Base-by-base conservation (phyloP, 2,329 filamentous ascomycete genomes). In the Sarocladium kiliense region DNA sequence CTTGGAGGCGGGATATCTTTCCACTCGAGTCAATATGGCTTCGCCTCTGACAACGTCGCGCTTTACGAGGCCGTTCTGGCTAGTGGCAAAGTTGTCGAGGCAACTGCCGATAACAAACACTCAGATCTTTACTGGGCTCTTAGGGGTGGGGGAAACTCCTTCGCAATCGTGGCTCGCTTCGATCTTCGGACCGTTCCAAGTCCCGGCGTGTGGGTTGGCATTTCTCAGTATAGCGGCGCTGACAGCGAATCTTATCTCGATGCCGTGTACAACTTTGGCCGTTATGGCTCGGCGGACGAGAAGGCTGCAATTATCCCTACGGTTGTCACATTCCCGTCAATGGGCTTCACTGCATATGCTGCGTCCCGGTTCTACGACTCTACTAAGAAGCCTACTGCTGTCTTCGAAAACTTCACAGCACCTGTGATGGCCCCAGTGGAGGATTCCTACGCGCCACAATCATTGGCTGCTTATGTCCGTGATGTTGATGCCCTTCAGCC, bases 1-100 rank as follows among this genome's bases (percentile, higher is more conserved):
- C 58, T 59, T 39, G 58, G 58, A 12, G 58, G 58, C n/a, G 57
- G 64, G 9, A 55, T 62, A 12, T 37, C 60, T 53, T 62, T 63
- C 12, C 47, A 62, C 11, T 59, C 60, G 4, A 64, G 65, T 34
- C 62, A 64, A 27, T 60, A 64, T 26, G 66, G 66, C 23, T 64
- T 63, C 59, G 56, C 61, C 0, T 62, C 62, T 9, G 65, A 67
- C 37, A 65, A 65, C 21, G 63, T 69, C 0, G 36, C 62, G 23
- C 67, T 67, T 42, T 75, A 68, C 41, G 67, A 76, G 56, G 67
- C 78, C n/a, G 74, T 79, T 2, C 65, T 75, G 0, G 68, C 71
- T 0, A 64, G 66, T 32, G 73, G 76, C 2, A 56, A 59, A 1
- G 65, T 77, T 9, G 60, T 76, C 3, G 68, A 70, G 4, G 75